Percentiles rank a stretch among this genome's conserved stretches.
Conservation (phyloP, 176 grass and related monocot species). For the barley (Hordeum vulgare) region MorexV3_pseudomolecules_assembly NC_058523.1:135835019-135835518, state of each 20-base stretch:
- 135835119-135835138: neutral
- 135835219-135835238: neutral
- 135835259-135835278: neutral
- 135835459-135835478: neutral
- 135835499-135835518: neutral
- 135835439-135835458: neutral
- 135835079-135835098: neutral
- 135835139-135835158: neutral
- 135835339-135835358: neutral
- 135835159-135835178: too few species aligned
- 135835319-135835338: neutral
- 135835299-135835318: neutral
- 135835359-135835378: neutral
- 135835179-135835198: conserved; percentile 1
- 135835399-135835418: neutral
- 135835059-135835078: neutral
- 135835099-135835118: too few species aligned
- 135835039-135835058: neutral
- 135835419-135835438: neutral
- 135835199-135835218: neutral
- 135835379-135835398: neutral
- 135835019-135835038: too few species aligned
- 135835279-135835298: neutral
- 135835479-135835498: neutral
- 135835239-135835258: conserved; percentile 3